A percentile compares a stretch with the other conserved stretches of the same genome.
phyloP scores from a whole-genome alignment of 2,329 filamentous ascomycete genomes.

The Phoma sp. region DNA sequence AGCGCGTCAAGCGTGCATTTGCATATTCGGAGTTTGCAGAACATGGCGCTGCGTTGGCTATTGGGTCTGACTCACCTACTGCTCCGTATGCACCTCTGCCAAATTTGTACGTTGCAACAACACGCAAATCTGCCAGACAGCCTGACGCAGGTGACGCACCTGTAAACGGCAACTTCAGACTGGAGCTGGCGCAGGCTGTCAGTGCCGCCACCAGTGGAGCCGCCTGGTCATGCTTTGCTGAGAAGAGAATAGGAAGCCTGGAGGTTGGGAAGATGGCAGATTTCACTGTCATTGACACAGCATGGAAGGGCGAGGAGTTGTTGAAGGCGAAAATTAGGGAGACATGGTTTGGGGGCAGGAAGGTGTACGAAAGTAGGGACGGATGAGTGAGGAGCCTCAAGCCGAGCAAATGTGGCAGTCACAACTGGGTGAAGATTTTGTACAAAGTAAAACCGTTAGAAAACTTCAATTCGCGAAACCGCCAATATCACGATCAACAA shows the following conservation, averaged over 20 bases:
- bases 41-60: conserved; percentile 61
- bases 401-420: conserved; percentile 3
- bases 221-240: conserved; percentile 66
- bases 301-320: conserved; percentile 57
- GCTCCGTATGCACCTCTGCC: conserved; percentile 63
- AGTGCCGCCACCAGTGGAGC: conserved; percentile 63
- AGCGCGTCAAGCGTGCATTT: conserved; percentile 66
- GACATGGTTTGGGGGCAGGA: conserved; percentile 62
- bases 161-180: conserved; percentile 62
- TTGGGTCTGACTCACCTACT: conserved; percentile 68
- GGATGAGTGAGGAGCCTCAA: conserved; percentile 5
- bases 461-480: background rate
- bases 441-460: too few species aligned
- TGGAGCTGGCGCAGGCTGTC: conserved; percentile 63
- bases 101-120: conserved; percentile 68
- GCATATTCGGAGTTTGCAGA: conserved; percentile 68
- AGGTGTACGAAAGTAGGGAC: conserved; percentile 27
- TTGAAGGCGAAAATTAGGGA: conserved; percentile 57
- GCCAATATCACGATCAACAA: background rate
- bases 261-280: conserved; percentile 64
- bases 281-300: conserved; percentile 63
- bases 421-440: background rate
- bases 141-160: conserved; percentile 48
- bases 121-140: conserved; percentile 62
- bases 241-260: conserved; percentile 62